Evolutionary conservation across 805 yeast species (phyloP).

Genomic region (Pichia ethanolica): DNA sequence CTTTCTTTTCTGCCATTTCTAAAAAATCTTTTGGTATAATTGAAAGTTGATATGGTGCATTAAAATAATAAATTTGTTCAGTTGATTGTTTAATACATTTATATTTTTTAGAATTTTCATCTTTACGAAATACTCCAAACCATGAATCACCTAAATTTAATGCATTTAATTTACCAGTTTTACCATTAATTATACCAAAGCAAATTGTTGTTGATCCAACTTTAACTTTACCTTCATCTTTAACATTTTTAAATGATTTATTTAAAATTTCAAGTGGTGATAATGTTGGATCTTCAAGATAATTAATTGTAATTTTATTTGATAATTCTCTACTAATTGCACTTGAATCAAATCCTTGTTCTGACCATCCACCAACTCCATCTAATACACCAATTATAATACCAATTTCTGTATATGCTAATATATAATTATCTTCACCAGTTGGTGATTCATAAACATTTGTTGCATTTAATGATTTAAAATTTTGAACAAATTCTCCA

Average conservation of each 20-base stretch:
- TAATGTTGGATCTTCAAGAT: slow-evolving; percentile 18
- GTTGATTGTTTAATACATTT: slow-evolving; percentile 57
- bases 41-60: slow-evolving; percentile 88
- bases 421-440: slow-evolving; percentile 72
- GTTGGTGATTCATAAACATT: slow-evolving; percentile 43
- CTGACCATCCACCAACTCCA: slow-evolving; percentile 98
- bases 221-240: slow-evolving; percentile 49
- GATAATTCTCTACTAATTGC: slow-evolving; percentile 82
- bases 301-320: slow-evolving; percentile 39
- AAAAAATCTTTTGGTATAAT: slow-evolving; percentile 63
- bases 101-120: slow-evolving; percentile 15
- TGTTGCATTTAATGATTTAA: slow-evolving; percentile 17
- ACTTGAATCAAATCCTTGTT: slow-evolving; percentile 82
- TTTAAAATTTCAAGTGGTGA: slow-evolving; percentile 44
- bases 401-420: slow-evolving; percentile 36
- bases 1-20: slow-evolving; percentile 44
- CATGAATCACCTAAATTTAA: slow-evolving; percentile 94
- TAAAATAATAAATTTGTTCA: slow-evolving; percentile 80
- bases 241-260: slow-evolving; percentile 48
- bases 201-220: slow-evolving; percentile 96
- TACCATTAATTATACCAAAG: slow-evolving; percentile 59
- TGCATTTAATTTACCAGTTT: slow-evolving; percentile 45
- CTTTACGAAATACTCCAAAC: slow-evolving; percentile 70
- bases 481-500: slow-evolving; percentile 22
- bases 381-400: slow-evolving; percentile 80